Evolutionary conservation across 225 moss, liverwort and hornwort species (phyloP), one percentile per base, ranked within the genome.

Genomic region (Anthoceros angustus): DNA sequence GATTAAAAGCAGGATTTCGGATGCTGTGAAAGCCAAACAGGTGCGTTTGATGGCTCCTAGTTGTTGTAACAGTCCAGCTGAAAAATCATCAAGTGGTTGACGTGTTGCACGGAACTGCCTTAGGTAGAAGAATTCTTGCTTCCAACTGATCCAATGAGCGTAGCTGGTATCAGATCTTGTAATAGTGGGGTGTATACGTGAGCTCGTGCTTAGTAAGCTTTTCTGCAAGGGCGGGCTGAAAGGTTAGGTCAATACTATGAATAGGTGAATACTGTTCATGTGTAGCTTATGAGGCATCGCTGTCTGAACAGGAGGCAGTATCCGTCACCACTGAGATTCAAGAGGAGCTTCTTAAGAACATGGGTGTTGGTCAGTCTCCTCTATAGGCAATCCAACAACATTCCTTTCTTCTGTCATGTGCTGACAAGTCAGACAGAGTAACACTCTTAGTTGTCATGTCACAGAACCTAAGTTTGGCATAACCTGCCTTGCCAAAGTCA

Each of bases 381-480:
- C 25, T 6, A 20, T 3, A 26, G 10, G n/a, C 8, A 26, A 39
- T 39, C 41, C 9, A 4, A 32, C 32, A 32, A 32, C 2, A 32
- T 32, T 1, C 2, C 32, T 32, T 32, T 32, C 32, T 32, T 32
- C 2, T 32, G 32, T 32, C 32, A 32, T 32, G 32, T 32, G 1
- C 32, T 32, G 32, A 32, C 32, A 32, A 1, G 32, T 32, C 4
- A 32, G 32, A 32, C 32, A 4, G 4, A 32, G 32, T 32, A 32
- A 32, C 32, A 32, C 32, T 32, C 32, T 32, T 32, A 32, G 32
- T 4, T 32, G 32, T 32, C 32, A 40, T 10, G 49, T 67, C 74
- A 64, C 79, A 85, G 85, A 85, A 48, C 82, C 85, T 48, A 82
- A 80, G 74, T 85, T 85, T 67, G 85, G 85, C 61, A 80, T 85